These are phyloP conservation scores for Dactylonectria estremocensis DNA, from an alignment of 2,329 filamentous ascomycete species.

Conservation along the genomic window DNA sequence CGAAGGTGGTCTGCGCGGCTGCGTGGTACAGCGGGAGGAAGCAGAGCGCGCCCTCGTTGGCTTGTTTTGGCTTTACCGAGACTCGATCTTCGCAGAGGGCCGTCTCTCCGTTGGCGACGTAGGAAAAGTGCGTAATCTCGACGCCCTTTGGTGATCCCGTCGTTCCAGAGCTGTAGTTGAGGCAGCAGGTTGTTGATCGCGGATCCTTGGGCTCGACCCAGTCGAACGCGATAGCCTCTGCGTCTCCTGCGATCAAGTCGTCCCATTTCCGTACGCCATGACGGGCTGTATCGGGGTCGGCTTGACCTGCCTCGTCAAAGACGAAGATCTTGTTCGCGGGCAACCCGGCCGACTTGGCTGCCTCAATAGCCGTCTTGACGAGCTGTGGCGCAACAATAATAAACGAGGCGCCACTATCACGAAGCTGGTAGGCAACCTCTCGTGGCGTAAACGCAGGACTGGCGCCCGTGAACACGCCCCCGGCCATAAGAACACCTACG, in stretches of 20 bases:
- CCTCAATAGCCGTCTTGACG: constrained; percentile 67
- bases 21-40: constrained; percentile 20
- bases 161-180: constrained; percentile 85
- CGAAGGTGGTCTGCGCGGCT: constrained; percentile 11
- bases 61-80: background rate
- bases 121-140: constrained; percentile 80
- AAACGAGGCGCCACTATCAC: constrained; percentile 78
- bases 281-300: too few relatives aligned
- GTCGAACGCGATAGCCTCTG: constrained; percentile 60
- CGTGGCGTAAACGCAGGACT: constrained; percentile 77
- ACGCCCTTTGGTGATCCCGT: constrained; percentile 89
- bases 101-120: constrained; percentile 72
- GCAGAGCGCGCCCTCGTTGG: background rate
- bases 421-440: constrained; percentile 82
- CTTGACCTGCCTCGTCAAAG: constrained; percentile 64
- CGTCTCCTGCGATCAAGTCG: constrained; percentile 67
- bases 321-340: constrained; percentile 71
- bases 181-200: constrained; percentile 70
- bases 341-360: constrained; percentile 72
- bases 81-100: background rate
- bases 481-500: constrained; percentile 81
- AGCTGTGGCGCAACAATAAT: constrained; percentile 74
- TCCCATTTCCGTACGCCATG: constrained; percentile 70
- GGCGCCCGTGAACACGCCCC: constrained; percentile 83
- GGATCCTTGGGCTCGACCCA: constrained; percentile 73